Evolutionary conservation across 768 basidiomycete genomes (phyloP).

Genomic region (Lactarius quietus): DNA sequence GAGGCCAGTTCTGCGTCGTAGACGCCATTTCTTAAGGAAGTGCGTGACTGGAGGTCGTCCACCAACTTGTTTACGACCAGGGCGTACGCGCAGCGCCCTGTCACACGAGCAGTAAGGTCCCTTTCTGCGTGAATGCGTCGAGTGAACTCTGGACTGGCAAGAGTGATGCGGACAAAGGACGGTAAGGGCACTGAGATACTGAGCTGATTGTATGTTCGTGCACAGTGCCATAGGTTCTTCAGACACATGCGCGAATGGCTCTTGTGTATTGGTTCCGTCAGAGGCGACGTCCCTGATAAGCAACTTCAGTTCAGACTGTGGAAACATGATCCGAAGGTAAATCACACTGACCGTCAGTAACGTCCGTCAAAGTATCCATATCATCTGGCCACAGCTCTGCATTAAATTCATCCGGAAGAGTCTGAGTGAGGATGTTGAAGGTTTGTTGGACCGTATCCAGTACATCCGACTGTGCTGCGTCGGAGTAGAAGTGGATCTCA

Average conservation of each 20-base stretch:
- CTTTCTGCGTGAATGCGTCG: not conserved
- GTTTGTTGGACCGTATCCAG: too few relatives aligned
- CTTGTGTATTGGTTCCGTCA: not conserved
- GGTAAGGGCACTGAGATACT: not conserved
- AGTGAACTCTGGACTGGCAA: not conserved
- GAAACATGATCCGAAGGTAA: not conserved
- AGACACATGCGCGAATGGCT: not conserved
- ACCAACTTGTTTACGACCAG: too few relatives aligned
- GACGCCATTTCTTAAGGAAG: not conserved
- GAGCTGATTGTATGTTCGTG: not conserved
- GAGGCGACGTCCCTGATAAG: not conserved
- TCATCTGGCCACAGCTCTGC: too few relatives aligned
- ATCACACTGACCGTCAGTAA: not conserved
- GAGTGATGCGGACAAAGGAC: not conserved
- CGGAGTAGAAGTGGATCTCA: too few relatives aligned
- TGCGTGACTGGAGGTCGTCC: not conserved
- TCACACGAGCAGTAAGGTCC: not conserved
- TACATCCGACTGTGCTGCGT: too few relatives aligned
- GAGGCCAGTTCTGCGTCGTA: not conserved
- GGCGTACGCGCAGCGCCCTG: not conserved
- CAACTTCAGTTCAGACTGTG: not conserved
- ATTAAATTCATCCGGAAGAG: too few relatives aligned
- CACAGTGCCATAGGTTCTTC: not conserved
- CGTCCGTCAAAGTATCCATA: too few relatives aligned
- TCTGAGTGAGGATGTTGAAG: too few relatives aligned